Evolutionary conservation across 805 yeast species (phyloP).

Genomic region (Yamadazyma paraphyllophila): DNA sequence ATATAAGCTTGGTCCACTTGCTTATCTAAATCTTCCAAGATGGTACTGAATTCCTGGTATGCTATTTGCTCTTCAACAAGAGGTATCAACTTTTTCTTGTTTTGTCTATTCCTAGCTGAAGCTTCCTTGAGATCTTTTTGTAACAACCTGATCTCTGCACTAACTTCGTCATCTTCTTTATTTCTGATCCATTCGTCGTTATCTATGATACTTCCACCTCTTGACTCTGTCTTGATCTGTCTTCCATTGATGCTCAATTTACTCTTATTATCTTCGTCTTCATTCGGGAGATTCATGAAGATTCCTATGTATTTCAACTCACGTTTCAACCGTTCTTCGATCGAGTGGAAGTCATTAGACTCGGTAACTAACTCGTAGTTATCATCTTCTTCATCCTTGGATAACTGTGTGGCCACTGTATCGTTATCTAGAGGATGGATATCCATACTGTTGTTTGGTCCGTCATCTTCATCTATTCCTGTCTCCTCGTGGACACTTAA

Average conservation of each 20-base stretch:
- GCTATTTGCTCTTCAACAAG: slow-evolving; percentile 84
- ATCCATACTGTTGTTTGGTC: slow-evolving; percentile 13
- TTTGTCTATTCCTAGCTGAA: slow-evolving; percentile 58
- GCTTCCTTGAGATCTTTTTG: slow-evolving; percentile 67
- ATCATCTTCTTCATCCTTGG: slow-evolving; percentile 25
- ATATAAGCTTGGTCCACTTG: slow-evolving; percentile 94
- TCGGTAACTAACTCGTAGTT: slow-evolving; percentile 42
- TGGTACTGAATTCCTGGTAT: slow-evolving; percentile 89
- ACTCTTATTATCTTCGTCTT: slow-evolving; percentile 32
- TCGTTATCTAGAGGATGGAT: slow-evolving; percentile 19
- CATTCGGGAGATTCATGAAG: slow-evolving; percentile 58
- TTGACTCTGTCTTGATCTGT: slow-evolving; percentile 17
- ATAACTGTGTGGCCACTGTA: slow-evolving; percentile 35
- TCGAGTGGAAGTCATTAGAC: slow-evolving; percentile 64
- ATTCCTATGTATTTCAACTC: slow-evolving; percentile 91
- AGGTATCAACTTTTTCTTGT: slow-evolving; percentile 67
- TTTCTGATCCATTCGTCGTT: slow-evolving; percentile 72
- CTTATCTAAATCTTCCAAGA: slow-evolving; percentile 89
- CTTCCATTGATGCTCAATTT: slow-evolving; percentile 24
- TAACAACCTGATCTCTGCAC: slow-evolving; percentile 73
- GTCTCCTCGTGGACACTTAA: slow-evolving; percentile 43
- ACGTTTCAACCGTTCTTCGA: slow-evolving; percentile 84
- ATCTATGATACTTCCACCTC: slow-evolving; percentile 35
- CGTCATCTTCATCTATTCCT: slow-evolving; percentile 21
- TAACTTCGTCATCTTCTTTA: slow-evolving; percentile 91